A percentile compares a stretch with the other conserved stretches of the same genome.
Evolutionary conservation across 2,329 filamentous ascomycete genomes (phyloP).

Genomic region (Cladophialophora chaetospira): DNA sequence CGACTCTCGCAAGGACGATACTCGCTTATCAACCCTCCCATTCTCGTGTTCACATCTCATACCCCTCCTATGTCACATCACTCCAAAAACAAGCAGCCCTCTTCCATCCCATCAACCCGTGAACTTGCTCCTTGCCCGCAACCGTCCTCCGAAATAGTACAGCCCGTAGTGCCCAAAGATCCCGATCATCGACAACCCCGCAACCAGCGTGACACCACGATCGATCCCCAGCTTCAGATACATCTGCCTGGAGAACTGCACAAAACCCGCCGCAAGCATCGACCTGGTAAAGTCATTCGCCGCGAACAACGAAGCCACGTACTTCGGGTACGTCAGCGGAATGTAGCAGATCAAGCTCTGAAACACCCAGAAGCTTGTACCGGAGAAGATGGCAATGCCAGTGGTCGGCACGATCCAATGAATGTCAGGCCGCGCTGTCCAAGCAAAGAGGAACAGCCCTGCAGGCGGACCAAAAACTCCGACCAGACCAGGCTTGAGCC

Average conservation of each 20-base stretch:
- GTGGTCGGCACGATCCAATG: conserved; percentile 7
- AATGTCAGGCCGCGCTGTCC: neutral
- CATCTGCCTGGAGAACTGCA: neutral
- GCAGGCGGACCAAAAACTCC: neutral
- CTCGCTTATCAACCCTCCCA: no score
- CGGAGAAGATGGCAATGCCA: conserved; percentile 4
- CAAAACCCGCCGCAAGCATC: conserved; percentile 1
- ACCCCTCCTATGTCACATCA: no score
- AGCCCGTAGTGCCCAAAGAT: neutral
- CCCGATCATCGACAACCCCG: neutral
- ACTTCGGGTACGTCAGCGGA: conserved; percentile 5
- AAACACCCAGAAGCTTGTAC: conserved; percentile 4
- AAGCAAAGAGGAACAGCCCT: conserved; percentile 6
- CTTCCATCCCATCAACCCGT: no score
- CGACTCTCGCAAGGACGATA: no score
- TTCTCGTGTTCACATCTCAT: no score
- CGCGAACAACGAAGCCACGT: conserved; percentile 1
- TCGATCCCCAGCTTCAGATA: conserved; percentile 4
- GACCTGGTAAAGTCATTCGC: conserved; percentile 4
- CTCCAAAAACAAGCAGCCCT: no score
- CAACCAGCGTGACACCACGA: conserved; percentile 4
- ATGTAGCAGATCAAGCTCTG: conserved; percentile 13
- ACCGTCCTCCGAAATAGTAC: neutral
- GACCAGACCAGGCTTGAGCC: conserved; percentile 2
- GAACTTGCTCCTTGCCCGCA: conserved; percentile 4